Evolutionary conservation across 768 basidiomycete species (phyloP), one percentile per base, ranked within the genome.

Genomic region (Leccinum truebloodii): DNA sequence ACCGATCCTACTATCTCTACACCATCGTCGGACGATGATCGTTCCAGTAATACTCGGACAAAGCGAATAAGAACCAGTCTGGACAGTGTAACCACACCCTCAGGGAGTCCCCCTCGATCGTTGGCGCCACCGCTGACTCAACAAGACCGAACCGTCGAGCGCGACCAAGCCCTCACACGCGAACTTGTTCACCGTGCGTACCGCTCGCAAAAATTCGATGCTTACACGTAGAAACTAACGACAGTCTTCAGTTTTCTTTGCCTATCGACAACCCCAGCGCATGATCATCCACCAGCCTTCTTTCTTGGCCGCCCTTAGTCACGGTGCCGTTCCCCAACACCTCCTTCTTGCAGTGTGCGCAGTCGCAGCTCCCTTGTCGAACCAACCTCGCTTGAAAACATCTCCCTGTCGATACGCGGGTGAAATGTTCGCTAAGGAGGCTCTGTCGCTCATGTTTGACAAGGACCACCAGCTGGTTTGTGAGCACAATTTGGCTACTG

Each of bases 211-310:
- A 6, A 35, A n/a, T 34, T 4, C 22, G 39, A 59, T 9, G 10
- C 46, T 20, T 30, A 16, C 22, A 24, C 30, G 24, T 49, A 54
- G 24, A 37, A 37, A 34, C 54, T 65, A 24, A 69, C 9, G 18
- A 2, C 34, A 52, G 58, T 53, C 37, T 46, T 44, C 66, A 92
- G 90, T 92, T 10, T 92, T 92, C 73, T 92, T 93, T 71, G 81
- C 91, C 26, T 89, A 89, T 71, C 88, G 87, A 65, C 89, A 92
- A 68, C 91, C 91, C 24, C 84, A 86, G 62, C 84, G 88, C 39
- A 81, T 86, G 65, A 80, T 92, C 61, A 83, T 94, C 51, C 92
- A 94, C 74, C 89, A 89, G 55, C 87, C 92, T 22, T 85, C 87
- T 8, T 94, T 94, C 66, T 79, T 86, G 24, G 79, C 85, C 2